Base-by-base conservation (phyloP, 2,329 filamentous ascomycete species). In the Ceratocystis alfenasii region DNA sequence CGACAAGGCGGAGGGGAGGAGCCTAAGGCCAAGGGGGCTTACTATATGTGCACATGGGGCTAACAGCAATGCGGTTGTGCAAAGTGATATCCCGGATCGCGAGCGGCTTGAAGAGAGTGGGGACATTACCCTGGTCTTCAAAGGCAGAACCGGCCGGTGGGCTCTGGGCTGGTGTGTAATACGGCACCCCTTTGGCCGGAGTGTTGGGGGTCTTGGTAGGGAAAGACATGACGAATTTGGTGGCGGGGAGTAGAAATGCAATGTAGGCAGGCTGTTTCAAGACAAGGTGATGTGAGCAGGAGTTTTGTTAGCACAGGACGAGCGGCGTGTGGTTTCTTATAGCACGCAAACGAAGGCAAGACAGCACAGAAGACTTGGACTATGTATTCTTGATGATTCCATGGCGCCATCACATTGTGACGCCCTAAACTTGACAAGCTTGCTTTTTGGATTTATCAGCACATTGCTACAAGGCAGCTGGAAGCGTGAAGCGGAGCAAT, bases 31-130 rank as follows among this genome's bases (percentile, higher is more conserved):
- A 17, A 22, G 20, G 20, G 10, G 20, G 44, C 67, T 65, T 66
- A 68, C 68, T 68, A 53, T 68, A 69, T n/a, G 66, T 69, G 74
- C 83, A 86, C 82, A 86, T 85, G 66, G 84, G 83, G 64, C 80
- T 78, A 62, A 84, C 81, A 63, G 76, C 78, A 71, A 85, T 78
- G 66, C 83, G 81, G 75, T 86, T 85, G 68, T 77, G 75, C 28
- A 85, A 75, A 48, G 76, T 78, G 65, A 83, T 70, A 68, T 75
- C 77, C 65, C 83, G 80, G 70, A 84, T 81, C 66, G 74, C 77
- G 68, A 85, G 74, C 10, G 83, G 83, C 67, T 76, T 78, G 75
- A 83, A 84, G 65, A 85, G 75, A 4, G 80, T 83, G 44, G 82
- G 81, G 5, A 79, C 74, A 45, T 41, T 22, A 74, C 72, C 20